Conservation (phyloP, 1,284 basidiomycete species). For the Ceratobasidium sp. region DNA sequence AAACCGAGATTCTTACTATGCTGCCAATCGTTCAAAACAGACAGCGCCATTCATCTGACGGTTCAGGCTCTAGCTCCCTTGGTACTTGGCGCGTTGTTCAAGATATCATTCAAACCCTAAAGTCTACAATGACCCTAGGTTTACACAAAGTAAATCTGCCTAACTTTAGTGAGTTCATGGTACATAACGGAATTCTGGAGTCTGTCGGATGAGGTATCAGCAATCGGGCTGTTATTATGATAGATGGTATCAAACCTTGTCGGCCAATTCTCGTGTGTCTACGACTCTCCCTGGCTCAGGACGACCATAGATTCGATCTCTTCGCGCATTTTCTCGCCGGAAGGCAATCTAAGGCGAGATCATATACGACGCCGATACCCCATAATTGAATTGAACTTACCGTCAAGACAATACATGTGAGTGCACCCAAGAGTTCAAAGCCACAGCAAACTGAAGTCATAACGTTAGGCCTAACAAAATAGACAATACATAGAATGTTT, state of each 20-base stretch:
- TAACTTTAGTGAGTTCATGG: background rate
- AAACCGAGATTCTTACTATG: too few relatives aligned
- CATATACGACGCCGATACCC: too few relatives aligned
- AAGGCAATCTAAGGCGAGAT: background rate
- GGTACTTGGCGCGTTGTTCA: background rate
- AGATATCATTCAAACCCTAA: background rate
- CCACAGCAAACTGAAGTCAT: slow-evolving; percentile 12
- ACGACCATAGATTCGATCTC: slow-evolving; percentile 14
- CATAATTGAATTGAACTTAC: slow-evolving; percentile 8
- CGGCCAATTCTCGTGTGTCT: slow-evolving; percentile 28
- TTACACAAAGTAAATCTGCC: background rate
- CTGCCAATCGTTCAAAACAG: too few relatives aligned
- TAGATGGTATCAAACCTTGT: background rate
- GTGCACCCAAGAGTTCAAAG: slow-evolving; percentile 29
- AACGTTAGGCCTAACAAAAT: too few relatives aligned
- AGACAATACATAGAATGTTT: too few relatives aligned
- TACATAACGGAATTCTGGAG: slow-evolving; percentile 26
- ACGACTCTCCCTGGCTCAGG: slow-evolving; percentile 17
- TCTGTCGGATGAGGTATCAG: slow-evolving; percentile 1
- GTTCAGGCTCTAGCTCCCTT: too few relatives aligned
- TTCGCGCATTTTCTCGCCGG: slow-evolving; percentile 27
- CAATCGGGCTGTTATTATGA: too few relatives aligned
- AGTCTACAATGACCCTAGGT: background rate
- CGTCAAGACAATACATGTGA: slow-evolving; percentile 25
- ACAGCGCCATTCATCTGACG: too few relatives aligned